Percentiles rank a stretch among this genome's conserved stretches.
These are phyloP conservation scores for Puccinia triticina DNA, from an alignment of 1,284 basidiomycete species.

Conservation along the genomic window DNA sequence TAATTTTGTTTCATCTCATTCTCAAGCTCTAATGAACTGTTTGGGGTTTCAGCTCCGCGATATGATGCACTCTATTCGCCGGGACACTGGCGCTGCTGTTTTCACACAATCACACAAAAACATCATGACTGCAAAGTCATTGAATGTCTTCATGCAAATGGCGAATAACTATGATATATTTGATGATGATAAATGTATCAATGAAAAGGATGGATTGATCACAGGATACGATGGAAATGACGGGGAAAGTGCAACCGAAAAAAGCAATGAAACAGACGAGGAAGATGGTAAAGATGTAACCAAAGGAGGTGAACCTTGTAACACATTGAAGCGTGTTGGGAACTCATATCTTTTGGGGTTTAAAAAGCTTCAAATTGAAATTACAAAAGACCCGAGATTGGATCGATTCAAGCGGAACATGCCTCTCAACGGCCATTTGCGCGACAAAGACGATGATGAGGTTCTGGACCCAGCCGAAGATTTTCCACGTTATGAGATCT, in stretches of 20 bases:
- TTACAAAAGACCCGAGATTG: neutral
- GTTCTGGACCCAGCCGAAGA: neutral
- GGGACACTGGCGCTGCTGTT: neutral
- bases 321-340: neutral
- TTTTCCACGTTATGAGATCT: neutral
- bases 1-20: neutral
- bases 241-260: neutral
- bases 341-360: neutral
- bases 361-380: neutral
- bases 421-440: neutral
- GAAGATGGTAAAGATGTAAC: too few relatives aligned
- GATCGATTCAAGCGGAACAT: neutral
- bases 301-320: neutral
- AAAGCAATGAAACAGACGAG: neutral
- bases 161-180: neutral
- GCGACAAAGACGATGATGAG: neutral
- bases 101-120: constrained; percentile 12
- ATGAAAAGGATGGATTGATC: too few relatives aligned
- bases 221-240: too few relatives aligned
- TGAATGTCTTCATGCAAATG: neutral
- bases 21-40: neutral
- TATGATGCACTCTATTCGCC: neutral
- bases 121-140: neutral
- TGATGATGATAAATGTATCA: neutral
- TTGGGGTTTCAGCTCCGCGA: neutral